Conservation (phyloP, 805 yeast species). For the Torulaspora franciscae region DNA sequence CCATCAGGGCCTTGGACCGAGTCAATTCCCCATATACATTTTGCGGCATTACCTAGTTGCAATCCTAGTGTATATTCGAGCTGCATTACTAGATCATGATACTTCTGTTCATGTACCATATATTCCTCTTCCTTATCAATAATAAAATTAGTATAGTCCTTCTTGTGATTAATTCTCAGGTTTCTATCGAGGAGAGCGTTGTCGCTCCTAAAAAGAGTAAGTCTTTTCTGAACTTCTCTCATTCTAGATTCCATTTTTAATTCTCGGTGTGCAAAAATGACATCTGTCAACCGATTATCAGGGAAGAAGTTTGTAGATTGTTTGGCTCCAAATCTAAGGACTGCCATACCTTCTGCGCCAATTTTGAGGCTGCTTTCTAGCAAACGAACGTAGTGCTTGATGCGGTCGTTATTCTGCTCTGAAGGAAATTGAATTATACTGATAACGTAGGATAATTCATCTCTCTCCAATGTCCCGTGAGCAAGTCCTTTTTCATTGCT, state of each 20-base stretch:
- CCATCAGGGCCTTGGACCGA: constrained; percentile 65
- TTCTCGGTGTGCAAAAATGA: constrained; percentile 18
- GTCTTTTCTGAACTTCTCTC: constrained; percentile 14
- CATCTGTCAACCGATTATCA: constrained; percentile 5
- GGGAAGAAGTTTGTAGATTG: not conserved
- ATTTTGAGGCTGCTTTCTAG: not conserved
- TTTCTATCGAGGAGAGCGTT: constrained; percentile 36
- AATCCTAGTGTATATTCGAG: constrained; percentile 44
- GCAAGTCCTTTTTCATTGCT: not conserved
- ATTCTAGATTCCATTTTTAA: constrained; percentile 16
- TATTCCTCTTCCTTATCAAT: constrained; percentile 56
- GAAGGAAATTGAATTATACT: not conserved
- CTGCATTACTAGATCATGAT: constrained; percentile 46
- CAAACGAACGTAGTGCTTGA: not conserved
- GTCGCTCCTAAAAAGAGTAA: constrained; percentile 30
- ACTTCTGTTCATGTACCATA: constrained; percentile 39
- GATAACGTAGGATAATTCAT: not conserved
- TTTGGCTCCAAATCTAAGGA: not conserved
- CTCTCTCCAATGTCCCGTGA: not conserved
- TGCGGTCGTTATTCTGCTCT: not conserved
- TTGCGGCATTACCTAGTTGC: constrained; percentile 32
- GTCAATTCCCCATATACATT: constrained; percentile 49
- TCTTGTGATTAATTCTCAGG: constrained; percentile 44
- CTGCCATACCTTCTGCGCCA: not conserved
- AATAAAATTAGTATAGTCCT: constrained; percentile 46